These are phyloP conservation scores for Oryza australiensis DNA, from an alignment of 176 grass and related monocot species.

Conservation along the genomic window DNA sequence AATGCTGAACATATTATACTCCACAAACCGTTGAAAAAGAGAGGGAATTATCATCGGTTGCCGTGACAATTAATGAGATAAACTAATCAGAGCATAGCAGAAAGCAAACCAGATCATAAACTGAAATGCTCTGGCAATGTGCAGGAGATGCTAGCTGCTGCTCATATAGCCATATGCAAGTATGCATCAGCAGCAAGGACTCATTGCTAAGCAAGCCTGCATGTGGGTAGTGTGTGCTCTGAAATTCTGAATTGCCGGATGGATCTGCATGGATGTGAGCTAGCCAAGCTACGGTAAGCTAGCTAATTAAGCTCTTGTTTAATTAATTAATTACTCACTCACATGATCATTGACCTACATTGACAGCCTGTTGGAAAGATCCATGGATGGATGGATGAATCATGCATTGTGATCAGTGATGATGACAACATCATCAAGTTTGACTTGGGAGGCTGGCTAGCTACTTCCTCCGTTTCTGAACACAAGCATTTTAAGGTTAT, in stretches of 20 bases:
- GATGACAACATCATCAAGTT: constrained; percentile 22
- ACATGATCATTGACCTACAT: constrained; percentile 43
- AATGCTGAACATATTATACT: constrained; percentile 20
- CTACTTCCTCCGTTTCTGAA: not conserved
- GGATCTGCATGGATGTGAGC: constrained; percentile 19
- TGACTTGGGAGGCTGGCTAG: constrained; percentile 39
- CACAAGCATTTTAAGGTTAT: too few species aligned
- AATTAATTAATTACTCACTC: constrained; percentile 11
- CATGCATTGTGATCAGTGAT: not conserved
- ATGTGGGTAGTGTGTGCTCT: constrained; percentile 32
- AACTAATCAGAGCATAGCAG: constrained; percentile 26
- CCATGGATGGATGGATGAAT: constrained; percentile 10
- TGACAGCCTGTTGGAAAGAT: constrained; percentile 50
- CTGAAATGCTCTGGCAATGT: constrained; percentile 45
- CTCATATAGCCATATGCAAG: not conserved
- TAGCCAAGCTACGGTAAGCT: not conserved
- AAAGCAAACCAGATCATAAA: constrained; percentile 25
- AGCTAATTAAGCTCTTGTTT: not conserved
- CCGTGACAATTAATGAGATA: constrained; percentile 15
- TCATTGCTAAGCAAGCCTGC: constrained; percentile 28
- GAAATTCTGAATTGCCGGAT: constrained; percentile 26
- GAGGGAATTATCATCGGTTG: constrained; percentile 37
- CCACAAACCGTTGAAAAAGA: constrained; percentile 21
- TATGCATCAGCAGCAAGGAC: not conserved
- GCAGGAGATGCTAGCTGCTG: not conserved